A percentile compares a stretch with the other conserved stretches of the same genome.
Evolutionary conservation across 495 filamentous ascomycete genomes (phyloP).

Genomic region (Platismatia glauca): DNA sequence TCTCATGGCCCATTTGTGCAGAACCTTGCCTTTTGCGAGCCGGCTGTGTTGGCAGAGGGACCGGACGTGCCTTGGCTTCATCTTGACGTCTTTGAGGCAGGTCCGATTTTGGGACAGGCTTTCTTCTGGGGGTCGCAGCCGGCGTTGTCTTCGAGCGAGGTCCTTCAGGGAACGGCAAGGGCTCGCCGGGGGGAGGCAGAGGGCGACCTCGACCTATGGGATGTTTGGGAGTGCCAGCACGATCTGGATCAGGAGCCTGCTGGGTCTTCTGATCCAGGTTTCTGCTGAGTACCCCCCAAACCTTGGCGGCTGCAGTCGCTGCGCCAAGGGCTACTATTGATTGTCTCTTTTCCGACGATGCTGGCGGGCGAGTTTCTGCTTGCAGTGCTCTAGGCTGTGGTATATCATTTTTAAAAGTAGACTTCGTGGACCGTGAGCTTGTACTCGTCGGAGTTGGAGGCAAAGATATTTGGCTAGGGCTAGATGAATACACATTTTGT

Average conservation of each 20-base stretch:
- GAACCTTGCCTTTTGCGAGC: constrained; percentile 33
- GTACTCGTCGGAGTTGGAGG: constrained; percentile 17
- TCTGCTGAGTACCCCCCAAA: constrained; percentile 60
- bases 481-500: constrained; percentile 6
- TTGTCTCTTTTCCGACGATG: constrained; percentile 10
- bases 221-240: constrained; percentile 47
- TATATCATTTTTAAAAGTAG: background rate
- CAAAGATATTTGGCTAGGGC: constrained; percentile 16
- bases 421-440: constrained; percentile 15
- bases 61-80: constrained; percentile 24
- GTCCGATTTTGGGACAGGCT: constrained; percentile 41
- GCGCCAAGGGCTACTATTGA: constrained; percentile 53
- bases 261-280: constrained; percentile 37
- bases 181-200: constrained; percentile 46
- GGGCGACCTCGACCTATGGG: constrained; percentile 63
- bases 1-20: constrained; percentile 18
- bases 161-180: constrained; percentile 64
- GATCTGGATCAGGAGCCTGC: constrained; percentile 29
- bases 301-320: constrained; percentile 67
- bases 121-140: constrained; percentile 51
- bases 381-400: constrained; percentile 11
- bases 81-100: constrained; percentile 28
- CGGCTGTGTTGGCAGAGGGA: constrained; percentile 29
- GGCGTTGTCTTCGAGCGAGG: constrained; percentile 51
- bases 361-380: constrained; percentile 9